These are phyloP conservation scores for Pelargonium myrrhifolium DNA, from an alignment of 441 rosid genomes.

Conservation along the genomic window DNA sequence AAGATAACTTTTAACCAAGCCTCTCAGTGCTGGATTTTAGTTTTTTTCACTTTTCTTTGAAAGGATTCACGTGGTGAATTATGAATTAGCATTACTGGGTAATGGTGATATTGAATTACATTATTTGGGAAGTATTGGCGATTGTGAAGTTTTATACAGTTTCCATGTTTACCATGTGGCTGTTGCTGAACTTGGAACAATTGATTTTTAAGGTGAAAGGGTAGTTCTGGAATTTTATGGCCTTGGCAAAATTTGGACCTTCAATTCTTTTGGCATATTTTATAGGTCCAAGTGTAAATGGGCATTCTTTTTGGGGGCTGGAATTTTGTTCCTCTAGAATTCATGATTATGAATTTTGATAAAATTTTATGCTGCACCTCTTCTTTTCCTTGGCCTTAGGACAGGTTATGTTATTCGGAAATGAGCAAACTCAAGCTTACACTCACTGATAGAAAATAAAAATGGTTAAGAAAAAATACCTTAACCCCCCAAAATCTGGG, in stretches of 20 bases:
- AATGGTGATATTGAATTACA: neutral
- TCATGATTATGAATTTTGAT: neutral
- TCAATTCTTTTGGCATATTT: too few relatives aligned
- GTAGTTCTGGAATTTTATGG: too few relatives aligned
- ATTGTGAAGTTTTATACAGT: neutral
- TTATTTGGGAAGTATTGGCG: neutral
- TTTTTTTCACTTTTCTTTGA: too few relatives aligned
- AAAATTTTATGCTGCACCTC: neutral
- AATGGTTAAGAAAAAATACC: too few relatives aligned
- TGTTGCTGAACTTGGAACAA: too few relatives aligned
- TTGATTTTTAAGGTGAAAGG: too few relatives aligned
- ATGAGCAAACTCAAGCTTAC: neutral
- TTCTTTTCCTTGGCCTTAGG: neutral
- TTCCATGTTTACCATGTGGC: too few relatives aligned
- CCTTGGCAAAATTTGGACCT: too few relatives aligned
- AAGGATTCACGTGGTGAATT: neutral
- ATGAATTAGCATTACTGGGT: neutral
- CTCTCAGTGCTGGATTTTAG: neutral
- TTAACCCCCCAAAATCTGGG: too few relatives aligned
- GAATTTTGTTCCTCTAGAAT: neutral
- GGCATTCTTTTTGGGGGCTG: too few relatives aligned
- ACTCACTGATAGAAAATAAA: too few relatives aligned
- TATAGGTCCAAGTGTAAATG: too few relatives aligned
- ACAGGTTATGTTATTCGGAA: neutral
- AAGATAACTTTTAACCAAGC: neutral